Base-by-base conservation (phyloP, 345 rosid species). In the Populus davidiana region DNA sequence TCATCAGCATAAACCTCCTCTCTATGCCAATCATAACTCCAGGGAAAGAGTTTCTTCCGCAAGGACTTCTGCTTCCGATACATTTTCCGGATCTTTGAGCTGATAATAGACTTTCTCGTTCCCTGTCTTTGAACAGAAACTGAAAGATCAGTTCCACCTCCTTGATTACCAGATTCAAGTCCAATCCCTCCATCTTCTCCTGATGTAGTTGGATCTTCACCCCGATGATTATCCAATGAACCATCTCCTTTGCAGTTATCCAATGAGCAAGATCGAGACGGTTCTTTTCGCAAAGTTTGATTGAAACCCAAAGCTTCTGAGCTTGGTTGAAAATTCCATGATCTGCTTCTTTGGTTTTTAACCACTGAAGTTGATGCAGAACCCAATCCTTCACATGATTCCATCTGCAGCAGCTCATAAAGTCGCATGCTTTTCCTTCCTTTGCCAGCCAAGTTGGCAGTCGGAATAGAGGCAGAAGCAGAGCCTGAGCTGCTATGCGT, bases 1-100 rank as follows among this genome's bases (percentile, higher is more conserved):
- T 94, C 95, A 49, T 88, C 93, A 61, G 80, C 77, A 80, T 81
- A 86, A 77, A 77, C 80, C 74, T 90, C 94, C 86, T 94, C 97
- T 81, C 97, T 89, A 72, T 94, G 94, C 98, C 98, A 94, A 85
- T 94, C 98, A 80, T 87, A 94, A 81, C 89, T 94, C 98, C 97
- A 94, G 67, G 98, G 98, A 85, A 94, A 93, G 83, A 93, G 90
- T 67, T 94, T 93, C 85, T 91, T 94, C 68, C 94, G 91, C 71
- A 94, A 85, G 52, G 94, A 91, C 87, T 94, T 93, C 83, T 91
- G 97, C 79, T 91, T 94, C 84, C 87, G 82, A 75, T 89, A 92
- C 86, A 94, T 85, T 81, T 86, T 88, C 70, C 75, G 86, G 44
- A 94, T 83, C 86, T 86, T 94, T 18, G 94, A 89, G 82, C 90